These are phyloP conservation scores for Pyricularia grisea DNA, from an alignment of 2,329 filamentous ascomycete species.

Conservation along the genomic window DNA sequence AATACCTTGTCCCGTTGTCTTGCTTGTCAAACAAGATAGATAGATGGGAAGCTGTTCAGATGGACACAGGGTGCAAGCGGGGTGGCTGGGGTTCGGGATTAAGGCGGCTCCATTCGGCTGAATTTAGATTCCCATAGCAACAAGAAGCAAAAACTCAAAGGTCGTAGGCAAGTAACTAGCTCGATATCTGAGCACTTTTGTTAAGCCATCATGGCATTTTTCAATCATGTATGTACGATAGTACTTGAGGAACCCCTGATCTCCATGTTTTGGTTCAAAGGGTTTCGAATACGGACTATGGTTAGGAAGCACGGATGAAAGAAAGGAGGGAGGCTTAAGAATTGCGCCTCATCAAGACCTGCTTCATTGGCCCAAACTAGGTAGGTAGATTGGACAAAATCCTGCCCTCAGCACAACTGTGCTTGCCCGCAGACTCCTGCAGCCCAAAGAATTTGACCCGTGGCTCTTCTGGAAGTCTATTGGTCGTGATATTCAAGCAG, in stretches of 20 bases:
- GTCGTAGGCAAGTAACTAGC: neutral
- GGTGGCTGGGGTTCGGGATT: neutral
- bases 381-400: neutral
- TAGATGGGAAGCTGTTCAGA: neutral
- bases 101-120: neutral
- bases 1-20: neutral
- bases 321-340: neutral
- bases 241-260: neutral
- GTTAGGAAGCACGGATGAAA: neutral
- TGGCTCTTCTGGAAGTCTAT: constrained; percentile 10
- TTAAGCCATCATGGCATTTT: neutral
- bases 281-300: neutral
- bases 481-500: constrained; percentile 12
- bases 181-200: neutral
- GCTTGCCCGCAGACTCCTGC: constrained; percentile 9
- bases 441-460: constrained; percentile 5
- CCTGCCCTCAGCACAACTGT: neutral
- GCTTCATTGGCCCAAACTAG: neutral
- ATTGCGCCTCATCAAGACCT: neutral
- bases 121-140: constrained; percentile 1
- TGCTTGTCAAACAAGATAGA: neutral
- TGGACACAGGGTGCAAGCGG: neutral
- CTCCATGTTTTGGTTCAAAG: neutral
- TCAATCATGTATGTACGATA: neutral
- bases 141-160: neutral